Conservation (phyloP, 768 basidiomycete genomes). For the Calocybe gangraenosa region DNA sequence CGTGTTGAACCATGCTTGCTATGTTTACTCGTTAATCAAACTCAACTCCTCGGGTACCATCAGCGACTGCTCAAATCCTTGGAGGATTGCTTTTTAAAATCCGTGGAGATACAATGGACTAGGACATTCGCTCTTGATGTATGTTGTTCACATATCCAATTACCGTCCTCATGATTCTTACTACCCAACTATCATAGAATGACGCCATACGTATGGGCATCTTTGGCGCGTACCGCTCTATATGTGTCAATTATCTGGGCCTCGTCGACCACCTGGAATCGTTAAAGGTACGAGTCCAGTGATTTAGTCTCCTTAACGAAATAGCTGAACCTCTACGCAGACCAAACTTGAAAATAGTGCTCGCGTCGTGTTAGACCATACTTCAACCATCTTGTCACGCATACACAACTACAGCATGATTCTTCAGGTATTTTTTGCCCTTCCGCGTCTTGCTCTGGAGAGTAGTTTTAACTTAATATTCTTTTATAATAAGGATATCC, state of each 20-base stretch:
- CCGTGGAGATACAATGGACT: conserved; percentile 14
- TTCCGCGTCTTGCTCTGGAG: background rate
- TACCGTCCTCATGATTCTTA: background rate
- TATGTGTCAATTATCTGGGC: conserved; percentile 29
- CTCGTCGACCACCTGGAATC: conserved; percentile 24
- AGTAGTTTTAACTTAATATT: background rate
- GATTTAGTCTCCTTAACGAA: background rate
- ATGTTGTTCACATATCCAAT: background rate
- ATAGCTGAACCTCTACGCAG: conserved; percentile 1
- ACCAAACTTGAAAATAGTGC: conserved; percentile 19
- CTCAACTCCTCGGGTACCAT: conserved; percentile 20
- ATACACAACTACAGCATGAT: conserved; percentile 24
- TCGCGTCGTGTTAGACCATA: conserved; percentile 22
- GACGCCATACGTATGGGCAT: conserved; percentile 23
- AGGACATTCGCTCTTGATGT: conserved; percentile 19
- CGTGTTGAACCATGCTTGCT: conserved; percentile 18
- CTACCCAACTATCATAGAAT: conserved; percentile 13
- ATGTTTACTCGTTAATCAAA: conserved; percentile 17
- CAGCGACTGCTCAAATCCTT: conserved; percentile 14
- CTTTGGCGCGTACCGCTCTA: conserved; percentile 30
- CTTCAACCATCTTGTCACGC: conserved; percentile 29
- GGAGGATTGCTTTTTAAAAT: conserved; percentile 7
- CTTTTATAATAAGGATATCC: conserved; percentile 22
- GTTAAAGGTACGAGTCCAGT: conserved; percentile 17
- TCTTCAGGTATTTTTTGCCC: conserved; percentile 22